Percentiles rank a stretch among this genome's conserved stretches.
These are phyloP conservation scores for Lenzites betulinus DNA, from an alignment of 768 basidiomycete genomes.

Conservation along the genomic window DNA sequence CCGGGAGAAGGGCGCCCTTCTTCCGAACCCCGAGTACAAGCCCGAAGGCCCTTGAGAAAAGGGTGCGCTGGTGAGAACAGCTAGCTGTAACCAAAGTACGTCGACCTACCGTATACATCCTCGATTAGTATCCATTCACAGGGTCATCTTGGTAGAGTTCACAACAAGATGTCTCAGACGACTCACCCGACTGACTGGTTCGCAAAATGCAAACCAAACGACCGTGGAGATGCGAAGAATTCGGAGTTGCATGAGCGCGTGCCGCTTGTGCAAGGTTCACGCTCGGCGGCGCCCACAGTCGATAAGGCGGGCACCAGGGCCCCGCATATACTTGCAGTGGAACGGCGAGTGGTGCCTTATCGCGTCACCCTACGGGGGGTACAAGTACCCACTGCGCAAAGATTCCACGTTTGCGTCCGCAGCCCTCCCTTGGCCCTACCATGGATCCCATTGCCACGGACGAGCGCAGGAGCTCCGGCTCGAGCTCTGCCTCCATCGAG, in stretches of 20 bases:
- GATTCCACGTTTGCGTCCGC: slow-evolving; percentile 4
- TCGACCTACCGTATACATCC: not conserved
- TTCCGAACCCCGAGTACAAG: not conserved
- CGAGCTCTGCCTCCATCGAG: slow-evolving; percentile 12
- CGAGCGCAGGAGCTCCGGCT: slow-evolving; percentile 9
- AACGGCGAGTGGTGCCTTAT: slow-evolving; percentile 12
- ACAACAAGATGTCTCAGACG: not conserved
- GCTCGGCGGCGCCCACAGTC: not conserved
- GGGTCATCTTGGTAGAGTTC: not conserved
- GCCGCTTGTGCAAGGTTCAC: not conserved
- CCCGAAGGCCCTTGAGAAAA: not conserved
- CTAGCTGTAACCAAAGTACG: not conserved
- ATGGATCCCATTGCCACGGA: slow-evolving; percentile 16
- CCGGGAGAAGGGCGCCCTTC: not conserved
- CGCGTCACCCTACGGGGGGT: slow-evolving; percentile 4
- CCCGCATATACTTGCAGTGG: not conserved
- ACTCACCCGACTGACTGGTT: too few relatives aligned
- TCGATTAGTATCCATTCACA: not conserved
- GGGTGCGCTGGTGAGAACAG: slow-evolving; percentile 5
- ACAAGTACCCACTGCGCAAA: slow-evolving; percentile 12
- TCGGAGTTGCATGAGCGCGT: not conserved
- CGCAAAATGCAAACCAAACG: not conserved
- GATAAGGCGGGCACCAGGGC: slow-evolving; percentile 11
- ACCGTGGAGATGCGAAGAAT: not conserved
- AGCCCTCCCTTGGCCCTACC: slow-evolving; percentile 6